phyloP scores from a whole-genome alignment of 192 early-diverging fungal genomes.

The Lunasporangiospora selenospora region DNA sequence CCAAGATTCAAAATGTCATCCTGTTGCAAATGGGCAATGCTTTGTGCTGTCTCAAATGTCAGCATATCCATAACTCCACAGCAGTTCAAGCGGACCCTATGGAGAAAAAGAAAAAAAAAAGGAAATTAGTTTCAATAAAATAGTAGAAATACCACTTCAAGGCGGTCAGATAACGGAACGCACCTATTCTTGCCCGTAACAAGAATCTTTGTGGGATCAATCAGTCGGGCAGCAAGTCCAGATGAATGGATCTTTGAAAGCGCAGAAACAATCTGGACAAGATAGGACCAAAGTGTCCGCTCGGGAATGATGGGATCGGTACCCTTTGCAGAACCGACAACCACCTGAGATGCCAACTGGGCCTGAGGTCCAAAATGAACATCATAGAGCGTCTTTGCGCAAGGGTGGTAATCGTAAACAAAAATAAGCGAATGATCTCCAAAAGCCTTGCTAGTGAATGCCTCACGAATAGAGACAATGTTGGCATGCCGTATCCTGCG shows the following conservation, averaged over 20 bases:
- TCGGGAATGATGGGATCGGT: constrained; percentile 64
- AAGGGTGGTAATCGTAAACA: constrained; percentile 95
- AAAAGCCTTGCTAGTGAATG: constrained; percentile 95
- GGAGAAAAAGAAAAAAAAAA: background rate
- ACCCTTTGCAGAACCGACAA: constrained; percentile 37
- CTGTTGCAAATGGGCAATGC: constrained; percentile 69
- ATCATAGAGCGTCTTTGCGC: constrained; percentile 71
- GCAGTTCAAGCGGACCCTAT: constrained; percentile 73
- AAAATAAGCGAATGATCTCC: constrained; percentile 96
- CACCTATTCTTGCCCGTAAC: constrained; percentile 86
- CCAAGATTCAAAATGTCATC: constrained; percentile 87
- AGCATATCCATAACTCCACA: constrained; percentile 78
- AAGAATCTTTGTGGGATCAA: constrained; percentile 86
- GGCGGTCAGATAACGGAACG: constrained; percentile 42
- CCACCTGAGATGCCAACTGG: constrained; percentile 49
- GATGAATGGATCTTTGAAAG: constrained; percentile 84
- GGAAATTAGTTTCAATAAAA: background rate
- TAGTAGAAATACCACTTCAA: constrained; percentile 36
- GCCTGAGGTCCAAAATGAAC: constrained; percentile 69
- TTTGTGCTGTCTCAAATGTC: constrained; percentile 73
- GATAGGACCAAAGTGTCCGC: constrained; percentile 79
- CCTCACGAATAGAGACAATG: constrained; percentile 89
- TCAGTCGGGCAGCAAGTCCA: constrained; percentile 78
- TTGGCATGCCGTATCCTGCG: constrained; percentile 79
- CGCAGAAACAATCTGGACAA: constrained; percentile 79